phyloP scores from a whole-genome alignment of 2,329 filamentous ascomycete species.

The Calonectria hawksworthii region DNA sequence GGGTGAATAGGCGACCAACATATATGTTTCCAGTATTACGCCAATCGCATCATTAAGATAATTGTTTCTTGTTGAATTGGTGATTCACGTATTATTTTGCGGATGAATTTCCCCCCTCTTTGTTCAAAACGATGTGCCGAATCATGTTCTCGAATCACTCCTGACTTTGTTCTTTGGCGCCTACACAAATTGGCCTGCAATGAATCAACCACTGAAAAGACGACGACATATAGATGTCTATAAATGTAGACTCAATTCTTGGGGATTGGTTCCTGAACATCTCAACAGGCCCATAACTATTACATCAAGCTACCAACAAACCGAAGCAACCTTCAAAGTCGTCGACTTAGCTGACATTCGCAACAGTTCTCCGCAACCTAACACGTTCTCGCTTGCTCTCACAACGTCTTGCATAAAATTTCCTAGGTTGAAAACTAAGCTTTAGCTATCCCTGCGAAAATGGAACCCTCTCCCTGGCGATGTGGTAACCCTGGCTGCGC shows the following conservation, averaged over 20 bases:
- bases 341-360: not conserved
- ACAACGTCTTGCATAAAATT: not conserved
- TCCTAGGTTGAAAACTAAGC: not conserved
- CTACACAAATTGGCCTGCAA: not conserved
- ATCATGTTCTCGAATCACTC: not conserved
- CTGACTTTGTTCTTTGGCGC: not conserved
- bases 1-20: not conserved
- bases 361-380: not conserved
- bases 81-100: not conserved
- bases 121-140: not conserved
- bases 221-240: not conserved
- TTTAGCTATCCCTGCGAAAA: not conserved
- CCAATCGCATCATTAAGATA: not conserved
- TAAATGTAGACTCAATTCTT: not conserved
- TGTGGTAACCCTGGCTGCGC: conserved; percentile 14
- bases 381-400: not conserved
- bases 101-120: not conserved
- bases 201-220: not conserved
- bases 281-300: not conserved
- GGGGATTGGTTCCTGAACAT: not conserved
- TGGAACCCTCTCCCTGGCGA: conserved; percentile 7
- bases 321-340: not conserved
- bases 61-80: not conserved
- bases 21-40: not conserved
- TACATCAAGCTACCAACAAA: not conserved